A percentile compares a stretch with the other conserved stretches of the same genome.
Conservation (phyloP, 2,329 filamentous ascomycete species). For the Phialophora chinensis region DNA sequence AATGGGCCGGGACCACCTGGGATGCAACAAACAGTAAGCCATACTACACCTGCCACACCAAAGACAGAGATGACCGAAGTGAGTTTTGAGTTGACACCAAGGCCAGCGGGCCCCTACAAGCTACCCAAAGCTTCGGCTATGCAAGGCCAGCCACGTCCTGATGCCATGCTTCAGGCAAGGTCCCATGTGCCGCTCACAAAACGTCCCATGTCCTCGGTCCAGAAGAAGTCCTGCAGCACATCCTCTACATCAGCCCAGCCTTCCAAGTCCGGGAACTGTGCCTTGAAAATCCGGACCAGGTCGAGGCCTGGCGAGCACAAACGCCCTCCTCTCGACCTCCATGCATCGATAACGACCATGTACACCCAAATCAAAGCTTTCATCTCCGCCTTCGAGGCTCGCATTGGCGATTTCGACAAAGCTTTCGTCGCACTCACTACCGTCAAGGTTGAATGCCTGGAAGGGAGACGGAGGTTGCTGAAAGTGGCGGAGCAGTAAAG, state of each 20-base stretch:
- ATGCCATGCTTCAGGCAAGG: background rate
- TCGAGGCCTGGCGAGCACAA: background rate
- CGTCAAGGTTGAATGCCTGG: background rate
- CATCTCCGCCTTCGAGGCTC: background rate
- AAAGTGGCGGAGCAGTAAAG: constrained; percentile 11
- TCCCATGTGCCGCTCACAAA: constrained; percentile 2
- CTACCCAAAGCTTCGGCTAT: background rate
- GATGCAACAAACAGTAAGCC: too few species aligned
- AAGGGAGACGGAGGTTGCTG: constrained; percentile 4
- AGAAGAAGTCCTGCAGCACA: background rate
- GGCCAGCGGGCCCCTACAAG: too few species aligned
- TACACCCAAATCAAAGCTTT: constrained; percentile 17
- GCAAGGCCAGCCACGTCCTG: background rate
- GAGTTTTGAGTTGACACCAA: background rate
- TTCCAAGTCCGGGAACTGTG: background rate
- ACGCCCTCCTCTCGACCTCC: constrained; percentile 1
- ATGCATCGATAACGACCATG: constrained; percentile 10
- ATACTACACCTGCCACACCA: too few species aligned
- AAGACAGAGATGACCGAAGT: background rate
- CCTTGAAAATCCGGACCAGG: constrained; percentile 4
- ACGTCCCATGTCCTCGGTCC: background rate
- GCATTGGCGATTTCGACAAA: background rate
- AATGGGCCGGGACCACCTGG: too few species aligned
- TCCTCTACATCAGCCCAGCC: background rate
- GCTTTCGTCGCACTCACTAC: background rate